Conservation (phyloP, 2,329 filamentous ascomycete species). For the Sporothrix euskadiensis region DNA sequence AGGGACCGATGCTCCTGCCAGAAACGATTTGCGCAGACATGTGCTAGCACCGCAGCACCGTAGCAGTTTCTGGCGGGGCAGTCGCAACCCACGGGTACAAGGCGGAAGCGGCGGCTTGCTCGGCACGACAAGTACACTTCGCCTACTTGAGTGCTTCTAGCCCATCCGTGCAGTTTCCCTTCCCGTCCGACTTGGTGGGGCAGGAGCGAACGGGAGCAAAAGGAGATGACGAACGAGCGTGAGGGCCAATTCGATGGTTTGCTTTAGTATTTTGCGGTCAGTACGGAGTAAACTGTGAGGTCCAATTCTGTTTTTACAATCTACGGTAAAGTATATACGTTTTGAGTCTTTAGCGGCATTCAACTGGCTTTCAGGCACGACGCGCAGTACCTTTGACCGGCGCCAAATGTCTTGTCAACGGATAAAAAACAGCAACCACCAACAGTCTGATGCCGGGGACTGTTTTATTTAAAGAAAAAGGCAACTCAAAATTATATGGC, state of each 20-base stretch:
- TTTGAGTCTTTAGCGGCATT: not conserved
- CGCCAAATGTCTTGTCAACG: not conserved
- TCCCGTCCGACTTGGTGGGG: constrained; percentile 10
- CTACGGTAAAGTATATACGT: not conserved
- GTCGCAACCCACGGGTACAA: constrained; percentile 17
- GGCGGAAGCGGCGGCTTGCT: constrained; percentile 13
- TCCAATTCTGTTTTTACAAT: not conserved
- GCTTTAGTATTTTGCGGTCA: not conserved
- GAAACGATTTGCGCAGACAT: constrained; percentile 13
- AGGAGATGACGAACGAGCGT: constrained; percentile 1
- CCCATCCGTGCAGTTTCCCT: not conserved
- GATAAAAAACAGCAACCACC: not conserved
- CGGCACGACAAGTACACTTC: not conserved
- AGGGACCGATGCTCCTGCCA: constrained; percentile 12
- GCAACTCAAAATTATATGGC: not conserved
- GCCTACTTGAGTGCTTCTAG: constrained; percentile 1
- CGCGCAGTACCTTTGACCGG: not conserved
- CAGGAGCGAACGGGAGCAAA: constrained; percentile 10
- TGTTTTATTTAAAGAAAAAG: not conserved
- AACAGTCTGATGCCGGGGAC: not conserved
- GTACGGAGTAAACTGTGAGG: not conserved
- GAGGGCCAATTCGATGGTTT: not conserved
- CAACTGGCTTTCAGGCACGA: not conserved
- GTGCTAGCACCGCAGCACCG: not conserved
- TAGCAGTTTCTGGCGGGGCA: constrained; percentile 11